Conservation (phyloP, 345 rosid genomes). For the Arabis alpina region DNA sequence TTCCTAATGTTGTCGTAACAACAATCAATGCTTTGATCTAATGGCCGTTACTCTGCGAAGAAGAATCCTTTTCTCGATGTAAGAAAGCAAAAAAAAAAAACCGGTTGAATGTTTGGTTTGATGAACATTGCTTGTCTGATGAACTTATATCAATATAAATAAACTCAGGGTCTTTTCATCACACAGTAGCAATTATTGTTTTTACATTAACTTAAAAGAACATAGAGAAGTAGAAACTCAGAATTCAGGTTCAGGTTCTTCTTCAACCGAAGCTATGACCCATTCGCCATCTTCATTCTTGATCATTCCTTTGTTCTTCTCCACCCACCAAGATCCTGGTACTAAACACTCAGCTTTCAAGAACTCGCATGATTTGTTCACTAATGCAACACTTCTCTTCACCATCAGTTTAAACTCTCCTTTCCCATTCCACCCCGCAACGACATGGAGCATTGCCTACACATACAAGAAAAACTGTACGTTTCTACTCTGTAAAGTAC, state of each 20-base stretch:
- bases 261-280: conserved; percentile 53
- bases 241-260: conserved; percentile 69
- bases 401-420: conserved; percentile 65
- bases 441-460: conserved; percentile 78
- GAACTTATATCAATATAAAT: conserved; percentile 29
- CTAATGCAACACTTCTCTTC: conserved; percentile 84
- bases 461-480: background rate
- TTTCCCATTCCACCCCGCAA: conserved; percentile 87
- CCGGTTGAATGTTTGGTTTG: conserved; percentile 36
- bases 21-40: conserved; percentile 28
- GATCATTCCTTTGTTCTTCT: conserved; percentile 82
- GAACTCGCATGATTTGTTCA: conserved; percentile 73
- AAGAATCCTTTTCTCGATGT: conserved; percentile 28
- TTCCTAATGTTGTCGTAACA: conserved; percentile 12
- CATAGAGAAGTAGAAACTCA: conserved; percentile 16
- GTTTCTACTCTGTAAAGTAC: background rate
- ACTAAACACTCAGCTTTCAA: conserved; percentile 76
- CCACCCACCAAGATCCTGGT: conserved; percentile 89
- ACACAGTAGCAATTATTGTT: background rate
- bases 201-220: background rate
- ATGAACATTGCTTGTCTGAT: conserved; percentile 7
- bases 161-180: conserved; percentile 13
- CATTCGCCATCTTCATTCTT: conserved; percentile 67
- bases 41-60: conserved; percentile 10
- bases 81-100: conserved; percentile 27